Base-by-base conservation (phyloP, 345 rosid species). In the Euphorbia peplus region DNA sequence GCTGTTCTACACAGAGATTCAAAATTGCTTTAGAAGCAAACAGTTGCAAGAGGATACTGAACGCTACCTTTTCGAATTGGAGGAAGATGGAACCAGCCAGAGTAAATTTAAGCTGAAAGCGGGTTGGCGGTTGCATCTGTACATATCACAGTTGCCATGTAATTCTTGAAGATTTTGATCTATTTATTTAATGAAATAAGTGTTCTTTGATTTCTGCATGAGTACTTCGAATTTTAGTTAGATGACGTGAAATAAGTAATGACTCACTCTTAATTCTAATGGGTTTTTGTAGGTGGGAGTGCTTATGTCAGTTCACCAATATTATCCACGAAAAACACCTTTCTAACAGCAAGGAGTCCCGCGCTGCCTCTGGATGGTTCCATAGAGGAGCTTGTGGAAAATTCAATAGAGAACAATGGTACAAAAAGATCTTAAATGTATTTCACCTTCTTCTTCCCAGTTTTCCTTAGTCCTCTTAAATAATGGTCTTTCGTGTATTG, bases 61-160 rank as follows among this genome's bases (percentile, higher is more conserved):
- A 10, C 73, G 70, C 68, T 77, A 73, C 18, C 15, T 84, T 56
- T 79, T 91, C 42, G 76, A 87, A 64, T 52, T 73, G 54, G 81
- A 77, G 6, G 60, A 28, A 15, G 83, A 67, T 63, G 73, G 56
- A 63, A 60, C 62, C 60, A 73, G 77, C 61, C 62, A 52, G 54
- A 65, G 70, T 8, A 87, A 73, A 67, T 88, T 82, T 64, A 79
- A 63, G 72, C 76, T 91, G 48, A 87, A 80, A 75, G 71, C 74
- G 47, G 96, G 85, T 4, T 88, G 89, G 85, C 80, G 81, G 50
- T 75, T 93, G 70, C 96, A 93, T 80, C 48, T 89, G 53, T 93
- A 87, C 84, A 83, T 89, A 76, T 91, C 98, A 46, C 97, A 89
- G 69, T 78, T 88, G 88, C 97, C 97, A 82, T 89, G 98, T 91